Conservation (phyloP, 768 basidiomycete genomes). For the Mycena haematopus region DNA sequence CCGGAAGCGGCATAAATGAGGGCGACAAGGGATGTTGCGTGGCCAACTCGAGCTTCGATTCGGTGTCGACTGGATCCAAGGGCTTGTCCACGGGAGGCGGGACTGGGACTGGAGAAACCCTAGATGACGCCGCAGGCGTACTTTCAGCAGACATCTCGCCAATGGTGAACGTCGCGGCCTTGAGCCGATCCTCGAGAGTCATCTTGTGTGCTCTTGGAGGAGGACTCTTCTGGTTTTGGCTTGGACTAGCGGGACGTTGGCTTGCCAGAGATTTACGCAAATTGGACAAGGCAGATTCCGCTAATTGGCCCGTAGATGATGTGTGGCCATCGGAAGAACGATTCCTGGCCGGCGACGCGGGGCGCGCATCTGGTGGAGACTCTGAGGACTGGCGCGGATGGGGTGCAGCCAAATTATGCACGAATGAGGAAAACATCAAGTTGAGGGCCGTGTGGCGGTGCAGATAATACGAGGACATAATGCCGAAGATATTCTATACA, state of each 20-base stretch:
- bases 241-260: constrained; percentile 48
- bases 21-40: constrained; percentile 47
- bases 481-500: constrained; percentile 22
- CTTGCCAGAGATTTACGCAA: constrained; percentile 67
- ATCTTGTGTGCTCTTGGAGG: constrained; percentile 49
- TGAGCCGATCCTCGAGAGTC: constrained; percentile 79
- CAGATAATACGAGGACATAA: neutral
- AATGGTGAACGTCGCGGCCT: constrained; percentile 60
- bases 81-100: constrained; percentile 31
- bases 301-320: constrained; percentile 56
- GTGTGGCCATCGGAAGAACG: constrained; percentile 18
- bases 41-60: constrained; percentile 7
- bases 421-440: constrained; percentile 78
- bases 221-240: constrained; percentile 34
- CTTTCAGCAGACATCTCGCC: constrained; percentile 58
- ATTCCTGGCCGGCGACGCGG: constrained; percentile 18
- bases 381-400: constrained; percentile 30
- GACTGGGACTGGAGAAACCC: constrained; percentile 49
- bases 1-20: constrained; percentile 50
- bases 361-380: constrained; percentile 18
- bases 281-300: constrained; percentile 65
- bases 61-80: neutral
- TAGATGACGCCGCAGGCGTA: constrained; percentile 48
- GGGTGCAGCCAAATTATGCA: constrained; percentile 64
- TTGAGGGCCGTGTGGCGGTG: neutral